Base-by-base conservation (phyloP, 1,284 basidiomycete species). In the Rhodofomes roseus region DNA sequence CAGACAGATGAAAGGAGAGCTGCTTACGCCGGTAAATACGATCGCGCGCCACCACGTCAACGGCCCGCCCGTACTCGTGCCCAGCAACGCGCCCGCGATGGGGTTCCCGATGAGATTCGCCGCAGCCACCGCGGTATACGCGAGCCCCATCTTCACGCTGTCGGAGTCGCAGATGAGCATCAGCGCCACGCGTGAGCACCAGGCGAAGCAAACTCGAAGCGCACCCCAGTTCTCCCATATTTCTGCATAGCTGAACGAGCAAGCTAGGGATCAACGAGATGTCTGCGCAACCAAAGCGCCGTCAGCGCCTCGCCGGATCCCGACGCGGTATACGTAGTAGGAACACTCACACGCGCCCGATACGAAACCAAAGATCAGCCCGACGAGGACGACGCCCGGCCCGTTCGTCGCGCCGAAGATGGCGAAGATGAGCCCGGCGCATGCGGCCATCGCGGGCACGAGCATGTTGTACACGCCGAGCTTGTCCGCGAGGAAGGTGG, bases 71-170 rank as follows among this genome's bases (percentile, higher is more conserved):
- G 25, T 31, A 11, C 16, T 75, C 73, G 43, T 80, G 16, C 56
- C 37, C 44, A 63, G 59, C 20, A 60, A 57, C 8, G 62, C 59
- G 27, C 62, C 62, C 11, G 62, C 59, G 22, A 63, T 78, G 4
- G 80, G 81, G n/a, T 78, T 79, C 6, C 81, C 81, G n/a, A 79
- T 63, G 12, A 82, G 74, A 61, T 78, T 71, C n/a, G 79, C 76
- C 29, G 77, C 60, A 8, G 76, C 78, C n/a, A 81, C 79, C 59
- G 77, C 68, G 9, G 79, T 77, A 64, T 81, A 83, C 1, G 80
- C 81, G 37, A 81, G 69, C n/a, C 81, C 81, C 77, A 82, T 81
- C 25, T 81, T 75, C 9, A 77, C 74, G 43, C 81, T 81, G 58
- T 40, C n/a, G n/a, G n/a, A n/a, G n/a, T n/a, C n/a, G n/a, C n/a